Conservation (phyloP, 441 rosid genomes). For the Euphorbia corollata region DNA sequence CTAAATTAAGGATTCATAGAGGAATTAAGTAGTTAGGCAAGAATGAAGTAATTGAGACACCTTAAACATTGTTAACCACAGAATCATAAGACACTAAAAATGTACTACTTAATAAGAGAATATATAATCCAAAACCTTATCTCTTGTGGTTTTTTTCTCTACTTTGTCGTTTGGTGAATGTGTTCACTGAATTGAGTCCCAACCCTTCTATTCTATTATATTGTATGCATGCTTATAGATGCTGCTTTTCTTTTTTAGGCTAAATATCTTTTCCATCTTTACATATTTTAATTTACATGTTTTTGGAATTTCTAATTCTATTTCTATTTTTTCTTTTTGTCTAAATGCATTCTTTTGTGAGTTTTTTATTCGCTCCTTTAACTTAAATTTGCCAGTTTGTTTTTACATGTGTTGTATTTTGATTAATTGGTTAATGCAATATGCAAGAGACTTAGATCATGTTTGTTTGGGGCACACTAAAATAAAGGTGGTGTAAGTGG, state of each 20-base stretch:
- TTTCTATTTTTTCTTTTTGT: neutral
- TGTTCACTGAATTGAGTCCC: slow-evolving; percentile 14
- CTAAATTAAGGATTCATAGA: no score
- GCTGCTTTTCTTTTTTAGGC: neutral
- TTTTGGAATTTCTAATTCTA: neutral
- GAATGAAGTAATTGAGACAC: no score
- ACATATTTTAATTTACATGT: neutral
- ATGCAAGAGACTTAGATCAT: no score
- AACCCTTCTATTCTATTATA: neutral
- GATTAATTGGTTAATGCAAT: no score
- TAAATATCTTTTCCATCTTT: neutral
- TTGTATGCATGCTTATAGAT: no score
- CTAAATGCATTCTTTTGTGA: neutral
- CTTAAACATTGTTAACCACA: neutral
- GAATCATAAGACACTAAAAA: neutral
- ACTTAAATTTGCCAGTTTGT: neutral
- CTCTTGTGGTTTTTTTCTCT: neutral
- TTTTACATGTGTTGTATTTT: no score
- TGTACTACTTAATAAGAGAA: neutral
- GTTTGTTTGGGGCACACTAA: no score
- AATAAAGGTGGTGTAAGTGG: no score
- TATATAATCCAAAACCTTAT: no score
- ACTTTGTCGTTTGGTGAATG: slow-evolving; percentile 19
- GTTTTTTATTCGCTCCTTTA: neutral
- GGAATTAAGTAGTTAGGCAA: no score